Conservation (phyloP, 2,329 filamentous ascomycete genomes). For the Cladosporium austrohemisphaericum region DNA sequence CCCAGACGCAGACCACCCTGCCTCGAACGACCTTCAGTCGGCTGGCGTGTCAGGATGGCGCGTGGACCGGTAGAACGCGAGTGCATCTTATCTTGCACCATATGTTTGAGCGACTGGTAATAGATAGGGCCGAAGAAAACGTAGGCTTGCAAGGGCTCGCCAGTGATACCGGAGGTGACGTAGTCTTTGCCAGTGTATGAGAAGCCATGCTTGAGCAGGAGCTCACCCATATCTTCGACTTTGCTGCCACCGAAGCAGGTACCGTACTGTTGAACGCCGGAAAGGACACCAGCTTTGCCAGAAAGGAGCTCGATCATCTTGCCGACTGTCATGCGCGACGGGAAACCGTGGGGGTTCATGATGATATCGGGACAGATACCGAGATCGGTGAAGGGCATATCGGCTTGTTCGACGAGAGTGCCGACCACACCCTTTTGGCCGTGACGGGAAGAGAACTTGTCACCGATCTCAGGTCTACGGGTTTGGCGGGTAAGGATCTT, state of each 20-base stretch:
- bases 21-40: constrained; percentile 89
- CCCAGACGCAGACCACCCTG: constrained; percentile 90
- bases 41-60: constrained; percentile 89
- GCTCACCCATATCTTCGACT: constrained; percentile 82
- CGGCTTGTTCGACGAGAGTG: constrained; percentile 92
- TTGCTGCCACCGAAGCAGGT: constrained; percentile 80
- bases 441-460: constrained; percentile 98
- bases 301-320: constrained; percentile 95
- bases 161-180: constrained; percentile 90
- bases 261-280: constrained; percentile 83
- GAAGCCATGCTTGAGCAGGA: constrained; percentile 84
- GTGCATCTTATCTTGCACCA: constrained; percentile 99
- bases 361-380: constrained; percentile 97
- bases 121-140: constrained; percentile 99
- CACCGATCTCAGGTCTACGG: constrained; percentile 85
- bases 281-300: constrained; percentile 86
- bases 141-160: constrained; percentile 88
- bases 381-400: constrained; percentile 90
- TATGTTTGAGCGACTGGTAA: constrained; percentile 99
- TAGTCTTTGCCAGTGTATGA: constrained; percentile 97
- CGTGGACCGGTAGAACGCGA: constrained; percentile 84
- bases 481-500: constrained; percentile 98
- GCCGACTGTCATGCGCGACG: constrained; percentile 97
- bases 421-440: constrained; percentile 97
- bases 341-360: constrained; percentile 99